Base-by-base conservation (phyloP, 108 stramenopile genomes). In the Cyclotella sp. region DNA sequence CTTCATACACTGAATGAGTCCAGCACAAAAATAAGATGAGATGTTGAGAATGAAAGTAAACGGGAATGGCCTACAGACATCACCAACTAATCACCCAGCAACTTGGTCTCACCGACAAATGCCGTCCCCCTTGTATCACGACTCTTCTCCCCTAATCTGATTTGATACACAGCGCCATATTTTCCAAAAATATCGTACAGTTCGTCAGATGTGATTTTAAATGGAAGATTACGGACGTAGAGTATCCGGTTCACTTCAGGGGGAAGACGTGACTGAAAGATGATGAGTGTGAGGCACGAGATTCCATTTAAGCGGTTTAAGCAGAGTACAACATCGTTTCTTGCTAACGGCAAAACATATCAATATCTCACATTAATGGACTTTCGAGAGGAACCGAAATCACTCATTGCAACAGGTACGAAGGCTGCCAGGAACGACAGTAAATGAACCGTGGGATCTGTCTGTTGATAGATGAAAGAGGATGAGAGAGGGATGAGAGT, bases 141-240 rank as follows among this genome's bases (percentile, higher is more conserved):
- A 51, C 81, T 55, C 51, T 76, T 88, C 39, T 92, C 91, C 55
- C 96, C 96, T 57, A 97, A 55, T 64, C 96, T 92, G 49, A 97
- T 95, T 77, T 99, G 99, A 83, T 95, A 93, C 29, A 99, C 96
- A 9, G 99, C 97, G 14, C 99, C 99, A 79, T 98, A 99, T 71
- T 98, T 98, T 16, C 99, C 99, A 82, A 99, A 99, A 2, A 99
- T 97, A 18, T 97, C 96, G 76, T 99, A 99, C 59, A 99, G 73
- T 54, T 99, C 98, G n/a, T 98, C 98, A 7, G 98, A 83, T 4
- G 97, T 93, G 39, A 99, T 93, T 63, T 92, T 94, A 74, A 98
- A 99, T 14, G 99, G 99, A 9, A 99, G 86, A 77, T 99, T 98
- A n/a, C 97, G 86, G 30, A 99, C 98, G 68, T 96, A 98, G 3